Percentiles rank a stretch among this genome's conserved stretches.
phyloP scores from a whole-genome alignment of 495 filamentous ascomycete genomes.

The Podospora appendiculata region DNA sequence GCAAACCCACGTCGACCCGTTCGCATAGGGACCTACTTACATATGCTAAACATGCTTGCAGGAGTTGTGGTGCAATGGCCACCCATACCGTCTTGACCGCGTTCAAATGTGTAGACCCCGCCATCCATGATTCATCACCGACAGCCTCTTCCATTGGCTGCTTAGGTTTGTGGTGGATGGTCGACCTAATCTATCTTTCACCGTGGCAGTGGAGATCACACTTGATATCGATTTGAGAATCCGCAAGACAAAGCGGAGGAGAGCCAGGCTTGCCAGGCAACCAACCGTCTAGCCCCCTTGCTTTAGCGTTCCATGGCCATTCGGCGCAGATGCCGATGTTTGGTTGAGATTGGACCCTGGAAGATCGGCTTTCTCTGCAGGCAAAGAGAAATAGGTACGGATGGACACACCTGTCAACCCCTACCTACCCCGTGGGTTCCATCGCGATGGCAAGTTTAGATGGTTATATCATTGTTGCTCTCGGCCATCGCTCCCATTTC shows the following conservation, averaged over 20 bases:
- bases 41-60: constrained; percentile 5
- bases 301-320: background rate
- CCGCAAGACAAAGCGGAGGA: background rate
- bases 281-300: background rate
- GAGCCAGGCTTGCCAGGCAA: background rate
- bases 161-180: no score
- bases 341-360: constrained; percentile 3
- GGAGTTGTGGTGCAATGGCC: background rate
- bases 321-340: background rate
- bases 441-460: background rate
- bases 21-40: background rate
- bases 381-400: no score
- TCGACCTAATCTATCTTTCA: background rate
- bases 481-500: background rate
- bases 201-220: background rate
- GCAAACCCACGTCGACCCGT: background rate
- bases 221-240: background rate
- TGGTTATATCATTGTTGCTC: background rate
- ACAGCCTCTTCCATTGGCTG: no score
- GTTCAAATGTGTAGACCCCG: background rate
- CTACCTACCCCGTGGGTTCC: background rate
- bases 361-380: background rate
- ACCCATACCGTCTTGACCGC: background rate
- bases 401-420: background rate
- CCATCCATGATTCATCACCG: background rate